Evolutionary conservation across 352 stramenopile genomes (phyloP), one percentile per base, ranked within the genome.

Genomic region (Vaucheria bursata): DNA sequence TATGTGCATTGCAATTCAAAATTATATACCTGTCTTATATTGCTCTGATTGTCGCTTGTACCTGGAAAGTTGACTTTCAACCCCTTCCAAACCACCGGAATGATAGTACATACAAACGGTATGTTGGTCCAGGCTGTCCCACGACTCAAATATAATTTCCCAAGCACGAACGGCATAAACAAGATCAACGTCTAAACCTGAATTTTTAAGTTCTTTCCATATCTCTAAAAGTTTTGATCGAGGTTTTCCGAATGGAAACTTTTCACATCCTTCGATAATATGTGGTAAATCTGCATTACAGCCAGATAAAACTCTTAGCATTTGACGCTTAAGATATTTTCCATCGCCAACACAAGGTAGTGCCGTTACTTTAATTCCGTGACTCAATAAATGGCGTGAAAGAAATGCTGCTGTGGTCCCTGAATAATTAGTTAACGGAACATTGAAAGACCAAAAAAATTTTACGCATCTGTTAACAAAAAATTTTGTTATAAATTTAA

Each of bases 391-490:
- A 36, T 82, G 71, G 4, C 77, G 71, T 2, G 71, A 35, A 7
- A 82, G 71, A 38, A 82, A 82, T 1, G 74, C 37, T 38, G 77
- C 77, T 32, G 77, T 82, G 8, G 77, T 82, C n/a, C 77, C 77
- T 18, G 77, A 31, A 7, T 2, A n/a, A n/a, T n/a, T n/a, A n/a
- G n/a, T n/a, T n/a, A n/a, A n/a, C n/a, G n/a, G n/a, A n/a, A n/a
- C n/a, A n/a, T n/a, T n/a, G n/a, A n/a, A n/a, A n/a, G n/a, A n/a
- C n/a, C n/a, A n/a, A n/a, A n/a, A n/a, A n/a, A n/a, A n/a, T n/a
- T n/a, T n/a, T n/a, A n/a, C n/a, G n/a, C n/a, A n/a, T n/a, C n/a
- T n/a, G n/a, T n/a, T n/a, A n/a, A n/a, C n/a, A n/a, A n/a, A n/a
- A n/a, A n/a, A n/a, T n/a, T n/a, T n/a, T n/a, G n/a, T n/a, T n/a